phyloP scores from a whole-genome alignment of 2,329 filamentous ascomycete genomes.

The Seiridium unicorne region DNA sequence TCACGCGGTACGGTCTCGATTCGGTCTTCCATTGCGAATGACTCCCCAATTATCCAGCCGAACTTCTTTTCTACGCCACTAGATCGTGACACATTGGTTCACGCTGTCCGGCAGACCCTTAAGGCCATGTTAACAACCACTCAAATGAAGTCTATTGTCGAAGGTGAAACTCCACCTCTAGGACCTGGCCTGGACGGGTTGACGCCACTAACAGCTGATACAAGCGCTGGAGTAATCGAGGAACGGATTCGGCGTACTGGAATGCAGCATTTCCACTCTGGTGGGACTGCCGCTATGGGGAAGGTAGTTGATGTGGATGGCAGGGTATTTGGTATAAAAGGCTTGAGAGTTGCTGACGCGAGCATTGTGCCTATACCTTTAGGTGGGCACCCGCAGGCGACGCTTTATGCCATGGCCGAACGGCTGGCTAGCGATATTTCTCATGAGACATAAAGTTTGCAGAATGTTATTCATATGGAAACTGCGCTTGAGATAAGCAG shows the following conservation, averaged over 20 bases:
- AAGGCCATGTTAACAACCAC: background rate
- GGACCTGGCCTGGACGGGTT: background rate
- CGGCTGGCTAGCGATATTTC: background rate
- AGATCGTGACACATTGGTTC: background rate
- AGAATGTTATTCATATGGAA: too few species aligned
- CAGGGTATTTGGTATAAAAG: background rate
- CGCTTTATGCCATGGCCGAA: constrained; percentile 2
- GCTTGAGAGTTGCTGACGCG: constrained; percentile 2
- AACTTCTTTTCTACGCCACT: background rate
- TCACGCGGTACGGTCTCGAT: constrained; percentile 5
- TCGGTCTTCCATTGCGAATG: background rate
- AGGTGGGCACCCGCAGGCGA: constrained; percentile 2
- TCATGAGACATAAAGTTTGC: too few species aligned
- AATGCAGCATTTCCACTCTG: background rate
- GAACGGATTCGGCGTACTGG: background rate
- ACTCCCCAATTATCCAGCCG: background rate
- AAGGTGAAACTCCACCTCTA: background rate
- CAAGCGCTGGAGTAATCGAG: constrained; percentile 4
- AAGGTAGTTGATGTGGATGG: constrained; percentile 2
- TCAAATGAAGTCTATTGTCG: background rate
- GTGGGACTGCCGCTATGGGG: constrained; percentile 5
- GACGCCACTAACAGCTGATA: background rate
- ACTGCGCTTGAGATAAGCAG: too few species aligned
- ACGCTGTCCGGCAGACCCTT: background rate
- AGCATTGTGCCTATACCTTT: constrained; percentile 1